These are phyloP conservation scores for Bipolaris bicolor DNA, from an alignment of 2,329 filamentous ascomycete genomes.

Conservation along the genomic window DNA sequence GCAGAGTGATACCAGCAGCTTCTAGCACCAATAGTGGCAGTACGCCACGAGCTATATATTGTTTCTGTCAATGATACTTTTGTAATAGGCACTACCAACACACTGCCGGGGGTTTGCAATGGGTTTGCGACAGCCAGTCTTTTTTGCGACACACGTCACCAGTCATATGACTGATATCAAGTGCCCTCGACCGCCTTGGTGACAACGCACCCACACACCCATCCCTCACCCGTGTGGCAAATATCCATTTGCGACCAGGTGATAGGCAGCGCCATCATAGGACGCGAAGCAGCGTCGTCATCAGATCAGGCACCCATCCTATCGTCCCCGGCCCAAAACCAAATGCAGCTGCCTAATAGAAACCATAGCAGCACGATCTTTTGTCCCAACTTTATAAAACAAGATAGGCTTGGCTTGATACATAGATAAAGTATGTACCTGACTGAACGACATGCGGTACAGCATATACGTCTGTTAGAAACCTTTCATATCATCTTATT, in stretches of 20 bases:
- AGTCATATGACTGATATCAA: conserved; percentile 3
- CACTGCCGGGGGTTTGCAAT: neutral
- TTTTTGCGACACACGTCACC: conserved; percentile 11
- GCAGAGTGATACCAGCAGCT: too few relatives aligned
- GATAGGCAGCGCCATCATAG: conserved; percentile 32
- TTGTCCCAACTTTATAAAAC: too few relatives aligned
- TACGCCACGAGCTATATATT: neutral
- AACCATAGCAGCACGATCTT: too few relatives aligned
- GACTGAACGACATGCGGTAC: too few relatives aligned
- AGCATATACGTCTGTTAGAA: too few relatives aligned
- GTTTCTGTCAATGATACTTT: neutral
- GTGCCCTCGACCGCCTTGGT: neutral
- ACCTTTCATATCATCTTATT: too few relatives aligned
- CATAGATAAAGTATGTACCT: too few relatives aligned
- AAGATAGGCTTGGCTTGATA: too few relatives aligned
- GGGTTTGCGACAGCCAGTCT: neutral
- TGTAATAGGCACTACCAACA: neutral
- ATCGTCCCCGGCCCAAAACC: too few relatives aligned
- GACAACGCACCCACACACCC: neutral
- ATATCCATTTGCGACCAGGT: conserved; percentile 11
- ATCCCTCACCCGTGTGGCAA: neutral
- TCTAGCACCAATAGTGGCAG: neutral
- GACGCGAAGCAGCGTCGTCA: conserved; percentile 44
- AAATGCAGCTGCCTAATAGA: too few relatives aligned
- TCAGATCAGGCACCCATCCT: conserved; percentile 41